Base-by-base conservation (phyloP, 805 yeast species). In the Ogataea kodamae region DNA sequence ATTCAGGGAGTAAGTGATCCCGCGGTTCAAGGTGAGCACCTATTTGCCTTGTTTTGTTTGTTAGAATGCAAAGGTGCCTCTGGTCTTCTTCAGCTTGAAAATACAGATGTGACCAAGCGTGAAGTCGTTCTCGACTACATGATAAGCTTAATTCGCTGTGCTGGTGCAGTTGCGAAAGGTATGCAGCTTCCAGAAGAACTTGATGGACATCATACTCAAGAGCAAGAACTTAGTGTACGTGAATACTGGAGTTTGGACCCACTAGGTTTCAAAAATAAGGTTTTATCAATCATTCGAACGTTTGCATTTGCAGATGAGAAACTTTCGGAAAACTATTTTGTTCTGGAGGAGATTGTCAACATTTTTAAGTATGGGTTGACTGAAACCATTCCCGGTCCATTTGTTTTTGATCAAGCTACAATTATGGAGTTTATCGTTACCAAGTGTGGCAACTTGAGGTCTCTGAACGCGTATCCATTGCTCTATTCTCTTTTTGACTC, bases 101-200 rank as follows among this genome's bases (percentile, higher is more conserved):
- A 35, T 5, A 27, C 27, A 6, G 30, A 28, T 23, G 40, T 40
- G 11, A 49, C 44, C 22, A 39, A 49, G 8, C 40, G 36, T 3
- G 54, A 52, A 18, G 40, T 42, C 5, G 62, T 64, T 19, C 43
- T 58, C 3, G 76, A 72, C 3, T 79, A 78, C 42, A 48, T 72
- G 1, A 50, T 67, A 3, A 78, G 88, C 15, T 57, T 84, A 28
- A 55, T 85, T 16, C 60, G 72, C 9, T 82, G 87, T 49, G 55
- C 87, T 0, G 68, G 69, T n/a, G 84, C 81, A 33, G 62, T 86
- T 3, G 92, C 87, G 0, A 80, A 78, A 36, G 86, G 88, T 0
- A 56, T 81, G 49, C 74, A 74, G 30, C 56, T 72, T 2, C 79
- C 85, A 0, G 76, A 68, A 23, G 86, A 78, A 15, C 42, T 50